Conservation (phyloP, 2,329 filamentous ascomycete genomes). For the Tympanopsis confertula region DNA sequence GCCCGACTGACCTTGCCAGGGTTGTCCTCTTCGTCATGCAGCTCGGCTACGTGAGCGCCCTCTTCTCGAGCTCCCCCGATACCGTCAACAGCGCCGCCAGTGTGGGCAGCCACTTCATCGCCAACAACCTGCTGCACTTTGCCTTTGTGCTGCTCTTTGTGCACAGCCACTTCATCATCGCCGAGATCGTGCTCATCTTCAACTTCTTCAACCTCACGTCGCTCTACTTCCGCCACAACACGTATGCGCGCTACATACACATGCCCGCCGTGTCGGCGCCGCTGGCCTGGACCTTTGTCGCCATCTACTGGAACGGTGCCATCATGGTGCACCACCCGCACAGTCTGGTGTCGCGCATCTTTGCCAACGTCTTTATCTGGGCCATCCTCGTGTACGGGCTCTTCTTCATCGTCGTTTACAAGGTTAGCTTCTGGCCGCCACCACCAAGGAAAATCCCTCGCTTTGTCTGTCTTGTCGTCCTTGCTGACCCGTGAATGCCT, state of each 20-base stretch:
- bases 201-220: conserved; percentile 73
- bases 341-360: conserved; percentile 58
- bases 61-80: conserved; percentile 57
- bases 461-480: neutral
- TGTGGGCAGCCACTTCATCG: conserved; percentile 73
- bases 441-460: conserved; percentile 2
- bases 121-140: conserved; percentile 74
- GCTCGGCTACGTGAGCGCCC: conserved; percentile 61
- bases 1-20: neutral
- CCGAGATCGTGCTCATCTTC: conserved; percentile 64
- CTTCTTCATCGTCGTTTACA: conserved; percentile 65
- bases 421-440: conserved; percentile 32
- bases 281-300: conserved; percentile 75
- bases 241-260: conserved; percentile 65
- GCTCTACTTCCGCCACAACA: conserved; percentile 71
- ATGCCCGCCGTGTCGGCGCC: conserved; percentile 65
- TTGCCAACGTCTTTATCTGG: conserved; percentile 85
- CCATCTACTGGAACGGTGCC: conserved; percentile 81
- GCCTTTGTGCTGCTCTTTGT: conserved; percentile 77
- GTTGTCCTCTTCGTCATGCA: conserved; percentile 43
- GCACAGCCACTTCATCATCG: conserved; percentile 61
- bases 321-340: conserved; percentile 63
- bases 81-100: conserved; percentile 60
- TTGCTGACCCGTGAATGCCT: neutral
- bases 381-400: conserved; percentile 64